phyloP scores from a whole-genome alignment of 2,329 filamentous ascomycete genomes.

The Colletotrichum eleusines region DNA sequence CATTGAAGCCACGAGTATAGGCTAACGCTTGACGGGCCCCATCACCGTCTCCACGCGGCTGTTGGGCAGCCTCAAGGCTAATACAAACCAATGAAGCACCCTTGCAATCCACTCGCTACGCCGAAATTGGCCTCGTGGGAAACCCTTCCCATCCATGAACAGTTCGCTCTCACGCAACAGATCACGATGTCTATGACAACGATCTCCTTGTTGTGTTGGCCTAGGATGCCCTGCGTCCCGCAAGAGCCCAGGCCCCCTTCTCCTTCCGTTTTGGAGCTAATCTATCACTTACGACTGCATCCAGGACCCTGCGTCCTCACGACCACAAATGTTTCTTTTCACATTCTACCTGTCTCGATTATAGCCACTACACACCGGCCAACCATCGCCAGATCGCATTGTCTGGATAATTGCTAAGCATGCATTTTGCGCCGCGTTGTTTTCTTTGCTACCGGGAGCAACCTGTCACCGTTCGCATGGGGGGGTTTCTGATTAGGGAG shows the following conservation, averaged over 20 bases:
- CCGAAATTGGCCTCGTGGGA: slow-evolving; percentile 27
- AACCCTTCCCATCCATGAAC: slow-evolving; percentile 38
- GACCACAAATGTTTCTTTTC: slow-evolving; percentile 33
- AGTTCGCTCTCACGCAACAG: slow-evolving; percentile 42
- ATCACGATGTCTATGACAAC: slow-evolving; percentile 43
- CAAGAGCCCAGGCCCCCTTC: slow-evolving; percentile 26
- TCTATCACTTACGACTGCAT: slow-evolving; percentile 37
- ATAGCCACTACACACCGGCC: slow-evolving; percentile 9
- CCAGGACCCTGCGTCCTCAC: slow-evolving; percentile 34
- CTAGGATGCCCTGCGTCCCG: slow-evolving; percentile 28
- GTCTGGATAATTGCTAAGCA: slow-evolving; percentile 1
- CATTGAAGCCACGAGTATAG: slow-evolving; percentile 53
- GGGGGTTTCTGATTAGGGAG: slow-evolving; percentile 7
- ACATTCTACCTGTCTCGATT: slow-evolving; percentile 14
- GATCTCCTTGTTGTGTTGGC: slow-evolving; percentile 38
- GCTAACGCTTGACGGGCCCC: slow-evolving; percentile 5
- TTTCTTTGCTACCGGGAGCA: slow-evolving; percentile 22
- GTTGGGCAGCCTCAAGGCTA: slow-evolving; percentile 30
- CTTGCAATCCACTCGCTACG: slow-evolving; percentile 34
- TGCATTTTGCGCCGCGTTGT: slow-evolving; percentile 8
- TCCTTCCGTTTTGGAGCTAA: slow-evolving; percentile 37
- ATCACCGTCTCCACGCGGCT: slow-evolving; percentile 28
- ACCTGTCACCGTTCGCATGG: slow-evolving; percentile 15
- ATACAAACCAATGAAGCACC: slow-evolving; percentile 37
- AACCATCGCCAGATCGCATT: slow-evolving; percentile 4